Conservation (phyloP, 2,329 filamentous ascomycete species). For the Penicillium brasilianum region DNA sequence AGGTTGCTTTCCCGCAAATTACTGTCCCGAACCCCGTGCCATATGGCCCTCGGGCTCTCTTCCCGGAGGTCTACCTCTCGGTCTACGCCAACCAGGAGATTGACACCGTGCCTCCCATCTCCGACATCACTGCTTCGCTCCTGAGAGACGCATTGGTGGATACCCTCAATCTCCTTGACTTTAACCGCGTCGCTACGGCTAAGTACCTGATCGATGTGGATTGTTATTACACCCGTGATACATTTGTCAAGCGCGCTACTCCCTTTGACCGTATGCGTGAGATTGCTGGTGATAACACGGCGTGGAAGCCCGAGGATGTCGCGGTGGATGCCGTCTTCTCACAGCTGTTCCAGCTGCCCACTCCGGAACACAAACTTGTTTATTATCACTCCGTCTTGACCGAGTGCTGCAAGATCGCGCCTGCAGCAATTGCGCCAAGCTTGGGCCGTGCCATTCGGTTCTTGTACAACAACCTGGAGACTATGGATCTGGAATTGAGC, state of each 20-base stretch:
- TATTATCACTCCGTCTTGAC: constrained; percentile 97
- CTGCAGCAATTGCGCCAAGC: constrained; percentile 93
- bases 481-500: constrained; percentile 83
- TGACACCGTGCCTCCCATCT: constrained; percentile 80
- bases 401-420: constrained; percentile 93
- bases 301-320: constrained; percentile 98
- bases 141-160: constrained; percentile 86
- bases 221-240: constrained; percentile 87
- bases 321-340: constrained; percentile 98
- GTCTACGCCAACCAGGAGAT: constrained; percentile 87
- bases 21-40: constrained; percentile 75
- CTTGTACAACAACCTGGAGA: constrained; percentile 80
- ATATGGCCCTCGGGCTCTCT: constrained; percentile 75
- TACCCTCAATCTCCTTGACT: constrained; percentile 91
- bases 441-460: constrained; percentile 91
- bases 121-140: constrained; percentile 77
- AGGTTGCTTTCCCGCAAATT: constrained; percentile 79
- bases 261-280: constrained; percentile 86
- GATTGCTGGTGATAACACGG: constrained; percentile 66
- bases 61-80: constrained; percentile 92
- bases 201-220: constrained; percentile 92
- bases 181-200: constrained; percentile 85
- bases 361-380: constrained; percentile 88
- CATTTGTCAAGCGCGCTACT: constrained; percentile 91
- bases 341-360: constrained; percentile 86